Evolutionary conservation across 2,329 filamentous ascomycete species (phyloP), one percentile per base, ranked within the genome.

Genomic region (Verticillium zaregamsianum): DNA sequence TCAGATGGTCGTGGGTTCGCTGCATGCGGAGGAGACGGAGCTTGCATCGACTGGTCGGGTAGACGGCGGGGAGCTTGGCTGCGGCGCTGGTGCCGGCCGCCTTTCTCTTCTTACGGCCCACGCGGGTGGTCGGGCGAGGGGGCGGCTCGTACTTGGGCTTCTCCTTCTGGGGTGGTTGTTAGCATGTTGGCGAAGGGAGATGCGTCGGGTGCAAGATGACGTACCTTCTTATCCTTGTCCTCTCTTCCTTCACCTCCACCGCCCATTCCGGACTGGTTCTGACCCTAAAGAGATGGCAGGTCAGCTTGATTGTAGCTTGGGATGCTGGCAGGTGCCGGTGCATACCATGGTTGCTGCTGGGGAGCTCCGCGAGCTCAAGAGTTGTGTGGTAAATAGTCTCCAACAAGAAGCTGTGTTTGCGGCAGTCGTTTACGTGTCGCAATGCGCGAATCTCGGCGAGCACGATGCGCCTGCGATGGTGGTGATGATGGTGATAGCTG

Each of bases 141-240:
- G 95, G 95, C 67, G 95, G 95, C 79, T 99, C 95, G 84, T 99
- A 99, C 90, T 97, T 98, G 75, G 95, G 95, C 89, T 99, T 99
- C 66, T 99, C 94, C 86, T 99, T 98, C 94, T 97, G 72, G 69
- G 64, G 40, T 31, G 55, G 63, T 3, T 59, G 40, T 65, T 55
- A 62, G 63, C 33, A 35, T 5, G 4, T 69, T 40, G 67, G 67
- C 59, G 6, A 20, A 9, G 32, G 9, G 28, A 61, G 37, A 58
- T 31, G 20, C n/a, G 55, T 32, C 15, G 25, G n/a, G 20, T 20
- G 55, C 23, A 33, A 49, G 52, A 12, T 11, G 59, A 23, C 76
- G 61, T 79, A 91, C 94, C 87, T 98, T 98, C 86, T 98, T 97
- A 73, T 96, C 93, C 81, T 93, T 93, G 17, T 91, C 90, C 70